Conservation (phyloP, 495 filamentous ascomycete species). For the Paragyromitra xinjiangensis region DNA sequence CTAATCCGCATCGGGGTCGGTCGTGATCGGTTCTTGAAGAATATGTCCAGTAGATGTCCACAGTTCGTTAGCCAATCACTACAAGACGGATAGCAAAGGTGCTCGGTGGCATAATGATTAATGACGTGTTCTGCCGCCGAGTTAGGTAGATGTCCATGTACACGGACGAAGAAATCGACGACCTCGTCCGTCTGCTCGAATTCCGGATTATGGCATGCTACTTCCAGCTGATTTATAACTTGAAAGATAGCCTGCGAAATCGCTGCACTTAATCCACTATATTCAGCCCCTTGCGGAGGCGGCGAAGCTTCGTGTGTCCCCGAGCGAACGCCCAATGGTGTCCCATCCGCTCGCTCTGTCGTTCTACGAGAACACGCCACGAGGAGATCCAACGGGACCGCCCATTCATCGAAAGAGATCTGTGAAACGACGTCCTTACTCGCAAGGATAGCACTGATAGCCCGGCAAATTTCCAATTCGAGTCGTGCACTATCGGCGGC, state of each 20-base stretch:
- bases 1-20: slow-evolving; percentile 72
- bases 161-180: slow-evolving; percentile 73
- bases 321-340: slow-evolving; percentile 64
- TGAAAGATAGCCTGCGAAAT: slow-evolving; percentile 55
- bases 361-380: slow-evolving; percentile 61
- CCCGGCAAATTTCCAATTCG: slow-evolving; percentile 56
- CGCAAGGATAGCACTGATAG: slow-evolving; percentile 55
- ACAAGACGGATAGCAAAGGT: slow-evolving; percentile 76
- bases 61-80: slow-evolving; percentile 72
- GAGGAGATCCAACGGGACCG: slow-evolving; percentile 69
- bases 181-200: slow-evolving; percentile 70
- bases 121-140: slow-evolving; percentile 68
- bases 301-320: slow-evolving; percentile 58
- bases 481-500: slow-evolving; percentile 56
- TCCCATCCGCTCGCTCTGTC: slow-evolving; percentile 66
- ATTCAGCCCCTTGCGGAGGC: slow-evolving; percentile 48
- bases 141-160: slow-evolving; percentile 67
- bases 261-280: slow-evolving; percentile 47
- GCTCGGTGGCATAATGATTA: slow-evolving; percentile 67
- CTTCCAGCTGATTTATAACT: slow-evolving; percentile 57
- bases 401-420: slow-evolving; percentile 63
- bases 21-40: slow-evolving; percentile 72
- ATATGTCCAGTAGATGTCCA: slow-evolving; percentile 68
- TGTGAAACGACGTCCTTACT: slow-evolving; percentile 54
- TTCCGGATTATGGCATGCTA: slow-evolving; percentile 57